Evolutionary conservation across 345 rosid species (phyloP), one percentile per base, ranked within the genome.

Genomic region (Barbarea vulgaris): DNA sequence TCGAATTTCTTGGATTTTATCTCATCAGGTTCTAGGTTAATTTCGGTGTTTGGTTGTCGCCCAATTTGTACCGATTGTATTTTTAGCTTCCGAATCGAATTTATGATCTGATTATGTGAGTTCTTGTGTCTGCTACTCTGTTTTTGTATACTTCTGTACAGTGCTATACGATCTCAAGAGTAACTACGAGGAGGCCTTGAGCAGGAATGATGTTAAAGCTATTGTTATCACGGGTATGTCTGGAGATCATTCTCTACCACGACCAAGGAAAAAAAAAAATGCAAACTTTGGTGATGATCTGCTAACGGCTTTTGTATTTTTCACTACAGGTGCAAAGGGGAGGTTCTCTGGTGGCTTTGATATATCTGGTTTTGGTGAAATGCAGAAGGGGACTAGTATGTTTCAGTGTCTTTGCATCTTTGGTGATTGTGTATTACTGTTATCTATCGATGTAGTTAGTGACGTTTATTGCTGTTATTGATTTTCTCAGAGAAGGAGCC

Each of bases 261-360:
- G 41, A 58, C 8, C 3, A 27, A 47, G n/a, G n/a, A 21, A 4
- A 18, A 1, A 2, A 13, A 59, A 12, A 15, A n/a, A 58, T 56
- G 22, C 46, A 33, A 30, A 17, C 0, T 56, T 36, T 75, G 64
- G 33, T 37, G 30, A 48, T 62, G 51, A 37, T 53, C 7, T 74
- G 22, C 28, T 3, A 5, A 41, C 58, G 64, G 36, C 0, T 70
- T 37, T 34, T 51, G 10, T 52, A 17, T 47, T 15, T 27, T 1
- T 67, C 42, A 79, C 56, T 67, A 56, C 86, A 92, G 99, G 98
- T 67, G 89, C 87, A 18, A 93, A 87, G 31, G 98, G 95, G 48
- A 96, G 82, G 80, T 96, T 96, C 80, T 93, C 97, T 72, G 98
- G 98, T 72, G 99, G 99, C 50, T 93, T 91, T 84, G 99, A 93